These are phyloP conservation scores for Wallacemonas collosoma DNA, from an alignment of 208 protist genomes.

Conservation along the genomic window DNA sequence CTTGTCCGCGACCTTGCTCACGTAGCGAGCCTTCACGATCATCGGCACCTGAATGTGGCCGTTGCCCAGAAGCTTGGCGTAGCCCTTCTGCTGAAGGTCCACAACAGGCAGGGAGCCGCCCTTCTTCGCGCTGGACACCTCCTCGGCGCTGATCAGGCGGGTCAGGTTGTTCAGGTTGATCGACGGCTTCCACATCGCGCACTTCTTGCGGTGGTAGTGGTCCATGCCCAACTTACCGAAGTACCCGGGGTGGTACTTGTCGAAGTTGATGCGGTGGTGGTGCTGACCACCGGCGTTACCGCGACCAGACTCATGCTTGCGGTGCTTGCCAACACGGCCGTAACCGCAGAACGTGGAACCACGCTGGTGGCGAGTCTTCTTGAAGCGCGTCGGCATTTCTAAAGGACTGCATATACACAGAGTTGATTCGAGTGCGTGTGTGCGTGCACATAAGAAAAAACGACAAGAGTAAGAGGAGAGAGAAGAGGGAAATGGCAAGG, in stretches of 20 bases:
- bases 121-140: conserved; percentile 74
- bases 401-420: conserved; percentile 26
- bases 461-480: conserved; percentile 9
- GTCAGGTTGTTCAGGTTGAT: conserved; percentile 99
- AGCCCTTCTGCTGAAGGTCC: conserved; percentile 96
- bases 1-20: conserved; percentile 98
- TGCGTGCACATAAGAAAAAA: conserved; percentile 12
- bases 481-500: background rate
- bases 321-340: conserved; percentile 98
- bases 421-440: no score
- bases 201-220: conserved; percentile 95
- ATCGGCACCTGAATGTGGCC: conserved; percentile 98
- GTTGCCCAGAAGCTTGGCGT: conserved; percentile 99
- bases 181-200: conserved; percentile 94
- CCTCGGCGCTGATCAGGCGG: conserved; percentile 96
- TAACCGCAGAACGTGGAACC: conserved; percentile 92
- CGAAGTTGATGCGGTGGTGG: conserved; percentile 99
- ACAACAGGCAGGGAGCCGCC: conserved; percentile 97
- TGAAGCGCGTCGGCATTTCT: conserved; percentile 91
- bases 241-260: conserved; percentile 99
- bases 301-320: conserved; percentile 99
- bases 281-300: conserved; percentile 99
- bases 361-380: conserved; percentile 93
- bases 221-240: conserved; percentile 99
- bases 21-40: conserved; percentile 99